A percentile compares a stretch with the other conserved stretches of the same genome.
These are phyloP conservation scores for Capronia americana DNA, from an alignment of 2,329 filamentous ascomycete species.

Conservation along the genomic window DNA sequence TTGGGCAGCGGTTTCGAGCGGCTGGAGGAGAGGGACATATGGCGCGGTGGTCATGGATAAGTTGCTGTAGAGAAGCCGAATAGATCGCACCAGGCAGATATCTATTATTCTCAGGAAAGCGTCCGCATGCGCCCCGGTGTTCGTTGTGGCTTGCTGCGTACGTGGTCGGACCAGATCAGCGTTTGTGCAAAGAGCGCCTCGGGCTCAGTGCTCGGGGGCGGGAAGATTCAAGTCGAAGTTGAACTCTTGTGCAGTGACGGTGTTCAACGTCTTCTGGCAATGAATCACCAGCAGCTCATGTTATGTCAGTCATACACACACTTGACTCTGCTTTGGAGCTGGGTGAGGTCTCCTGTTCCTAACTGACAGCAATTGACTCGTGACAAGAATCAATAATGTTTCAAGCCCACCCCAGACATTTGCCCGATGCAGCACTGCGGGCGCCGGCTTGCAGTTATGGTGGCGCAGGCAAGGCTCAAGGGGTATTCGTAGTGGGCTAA, in stretches of 20 bases:
- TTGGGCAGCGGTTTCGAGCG: conserved; percentile 52
- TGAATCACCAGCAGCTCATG: conserved; percentile 1
- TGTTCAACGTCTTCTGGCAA: conserved; percentile 2
- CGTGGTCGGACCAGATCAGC: conserved; percentile 31
- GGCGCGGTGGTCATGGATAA: conserved; percentile 19
- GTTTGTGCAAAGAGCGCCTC: conserved; percentile 21
- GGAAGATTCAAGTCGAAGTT: conserved; percentile 8
- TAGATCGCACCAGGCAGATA: conserved; percentile 1
- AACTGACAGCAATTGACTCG: conserved; percentile 4
- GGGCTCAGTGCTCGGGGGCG: background rate
- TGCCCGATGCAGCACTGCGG: conserved; percentile 17
- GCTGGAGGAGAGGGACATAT: conserved; percentile 56
- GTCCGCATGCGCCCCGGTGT: background rate
- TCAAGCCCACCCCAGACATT: conserved; percentile 13
- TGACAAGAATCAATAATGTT: conserved; percentile 18
- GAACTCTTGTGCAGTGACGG: conserved; percentile 12
- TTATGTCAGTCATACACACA: background rate
- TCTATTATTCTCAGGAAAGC: background rate
- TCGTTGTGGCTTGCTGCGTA: conserved; percentile 10
- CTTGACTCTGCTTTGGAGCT: background rate
- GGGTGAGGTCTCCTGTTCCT: background rate
- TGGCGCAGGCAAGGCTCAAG: conserved; percentile 15
- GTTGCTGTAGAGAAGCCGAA: background rate
- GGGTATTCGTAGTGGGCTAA: conserved; percentile 10
- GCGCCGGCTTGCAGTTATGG: conserved; percentile 8